These are phyloP conservation scores for Cladobotryum mycophilum DNA, from an alignment of 2,329 filamentous ascomycete genomes.

Conservation along the genomic window DNA sequence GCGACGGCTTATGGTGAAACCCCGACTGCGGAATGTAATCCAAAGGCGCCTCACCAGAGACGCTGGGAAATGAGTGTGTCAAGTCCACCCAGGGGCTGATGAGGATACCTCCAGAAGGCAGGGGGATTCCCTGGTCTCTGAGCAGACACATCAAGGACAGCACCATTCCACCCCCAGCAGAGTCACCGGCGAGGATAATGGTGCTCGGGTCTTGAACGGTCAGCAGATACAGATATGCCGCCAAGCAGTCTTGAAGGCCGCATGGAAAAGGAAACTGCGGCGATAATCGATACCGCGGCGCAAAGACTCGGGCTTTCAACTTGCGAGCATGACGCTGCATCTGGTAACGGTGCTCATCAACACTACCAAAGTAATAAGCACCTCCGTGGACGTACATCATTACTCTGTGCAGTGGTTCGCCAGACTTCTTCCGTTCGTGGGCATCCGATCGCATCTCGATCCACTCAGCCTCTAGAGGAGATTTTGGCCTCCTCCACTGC, in stretches of 20 bases:
- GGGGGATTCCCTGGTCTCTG: constrained; percentile 72
- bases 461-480: constrained; percentile 76
- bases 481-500: constrained; percentile 71
- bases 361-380: constrained; percentile 90
- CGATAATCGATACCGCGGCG: constrained; percentile 78
- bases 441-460: constrained; percentile 84
- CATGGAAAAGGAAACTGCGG: constrained; percentile 97
- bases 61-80: constrained; percentile 90
- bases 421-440: constrained; percentile 58
- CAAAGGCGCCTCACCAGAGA: constrained; percentile 62
- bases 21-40: constrained; percentile 88
- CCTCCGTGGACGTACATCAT: constrained; percentile 95
- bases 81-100: constrained; percentile 96
- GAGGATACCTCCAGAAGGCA: constrained; percentile 84
- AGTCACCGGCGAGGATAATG: constrained; percentile 86
- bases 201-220: constrained; percentile 69
- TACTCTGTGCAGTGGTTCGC: constrained; percentile 60
- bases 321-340: constrained; percentile 94
- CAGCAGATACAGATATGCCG: constrained; percentile 79
- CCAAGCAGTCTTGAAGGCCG: constrained; percentile 81
- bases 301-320: constrained; percentile 82
- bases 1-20: constrained; percentile 84
- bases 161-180: constrained; percentile 87
- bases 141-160: constrained; percentile 72
- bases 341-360: constrained; percentile 97